Percentiles rank a stretch among this genome's conserved stretches.
Evolutionary conservation across 2,329 filamentous ascomycete genomes (phyloP).

Genomic region (Xylaria sp.): DNA sequence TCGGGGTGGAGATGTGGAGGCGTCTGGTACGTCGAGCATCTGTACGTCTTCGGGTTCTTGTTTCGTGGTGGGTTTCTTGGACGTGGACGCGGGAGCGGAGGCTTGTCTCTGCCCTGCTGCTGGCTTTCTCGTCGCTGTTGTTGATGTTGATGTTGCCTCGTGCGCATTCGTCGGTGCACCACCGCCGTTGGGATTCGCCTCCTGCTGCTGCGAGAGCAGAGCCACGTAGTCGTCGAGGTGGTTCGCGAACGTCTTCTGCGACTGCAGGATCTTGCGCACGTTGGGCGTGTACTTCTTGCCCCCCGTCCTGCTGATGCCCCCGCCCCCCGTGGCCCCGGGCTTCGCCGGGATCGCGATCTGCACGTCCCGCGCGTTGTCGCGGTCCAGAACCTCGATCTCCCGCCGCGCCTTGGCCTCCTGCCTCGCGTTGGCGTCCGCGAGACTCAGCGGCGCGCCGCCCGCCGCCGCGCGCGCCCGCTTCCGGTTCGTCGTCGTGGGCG

Average conservation of each 20-base stretch:
- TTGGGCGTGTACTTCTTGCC: constrained; percentile 70
- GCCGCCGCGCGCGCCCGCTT: constrained; percentile 75
- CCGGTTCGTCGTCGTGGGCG: constrained; percentile 58
- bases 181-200: constrained; percentile 18
- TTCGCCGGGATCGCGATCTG: constrained; percentile 74
- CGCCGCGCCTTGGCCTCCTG: constrained; percentile 84
- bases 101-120: constrained; percentile 15
- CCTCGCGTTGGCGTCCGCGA: constrained; percentile 78
- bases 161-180: background rate
- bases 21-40: constrained; percentile 53
- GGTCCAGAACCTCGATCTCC: constrained; percentile 83
- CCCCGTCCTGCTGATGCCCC: constrained; percentile 49
- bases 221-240: constrained; percentile 84
- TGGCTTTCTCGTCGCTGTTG: background rate
- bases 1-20: constrained; percentile 30
- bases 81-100: background rate
- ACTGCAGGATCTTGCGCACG: constrained; percentile 80
- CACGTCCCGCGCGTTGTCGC: constrained; percentile 78
- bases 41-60: constrained; percentile 47
- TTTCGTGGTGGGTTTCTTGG: constrained; percentile 11
- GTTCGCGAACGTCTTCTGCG: constrained; percentile 85
- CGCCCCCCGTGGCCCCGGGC: constrained; percentile 55
- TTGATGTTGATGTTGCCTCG: background rate
- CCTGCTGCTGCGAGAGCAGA: constrained; percentile 46
- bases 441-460: constrained; percentile 56